phyloP scores from a whole-genome alignment of 1,139 yeast species.

The Saccharomyces hybrid region DNA sequence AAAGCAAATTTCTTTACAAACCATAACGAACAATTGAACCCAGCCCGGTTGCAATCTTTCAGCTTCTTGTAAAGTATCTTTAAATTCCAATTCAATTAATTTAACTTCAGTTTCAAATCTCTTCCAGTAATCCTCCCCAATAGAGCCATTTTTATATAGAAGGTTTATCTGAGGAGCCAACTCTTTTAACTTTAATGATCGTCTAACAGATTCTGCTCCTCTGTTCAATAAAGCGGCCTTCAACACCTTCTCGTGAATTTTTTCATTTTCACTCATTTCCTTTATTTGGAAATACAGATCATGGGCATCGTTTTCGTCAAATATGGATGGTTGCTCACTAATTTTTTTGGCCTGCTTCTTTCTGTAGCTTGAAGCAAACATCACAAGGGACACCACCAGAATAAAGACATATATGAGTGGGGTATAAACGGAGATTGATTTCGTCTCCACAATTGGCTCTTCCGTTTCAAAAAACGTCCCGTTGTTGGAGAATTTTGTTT shows the following conservation, averaged over 20 bases:
- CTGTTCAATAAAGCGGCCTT: slow-evolving; percentile 83
- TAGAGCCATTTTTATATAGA: slow-evolving; percentile 78
- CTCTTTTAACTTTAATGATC: slow-evolving; percentile 74
- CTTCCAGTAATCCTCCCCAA: slow-evolving; percentile 83
- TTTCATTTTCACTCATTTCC: slow-evolving; percentile 39
- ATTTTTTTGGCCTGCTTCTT: slow-evolving; percentile 48
- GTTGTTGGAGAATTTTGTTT: slow-evolving; percentile 1
- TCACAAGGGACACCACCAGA: slow-evolving; percentile 57
- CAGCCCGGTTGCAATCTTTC: slow-evolving; percentile 69
- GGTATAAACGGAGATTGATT: slow-evolving; percentile 67
- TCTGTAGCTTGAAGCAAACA: slow-evolving; percentile 70
- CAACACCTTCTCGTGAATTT: slow-evolving; percentile 72
- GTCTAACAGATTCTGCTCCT: slow-evolving; percentile 85
- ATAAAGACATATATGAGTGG: slow-evolving; percentile 77
- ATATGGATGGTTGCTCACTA: slow-evolving; percentile 58
- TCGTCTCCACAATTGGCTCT: slow-evolving; percentile 22
- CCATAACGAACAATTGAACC: slow-evolving; percentile 68
- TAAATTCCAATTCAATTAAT: slow-evolving; percentile 67
- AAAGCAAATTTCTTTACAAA: slow-evolving; percentile 83
- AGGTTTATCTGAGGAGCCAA: slow-evolving; percentile 50
- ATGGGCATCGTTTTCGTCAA: slow-evolving; percentile 58
- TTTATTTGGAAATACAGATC: slow-evolving; percentile 58
- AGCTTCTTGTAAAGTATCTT: slow-evolving; percentile 72
- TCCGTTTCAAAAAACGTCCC: slow-evolving; percentile 17
- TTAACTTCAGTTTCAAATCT: slow-evolving; percentile 73